Evolutionary conservation across 2,329 filamentous ascomycete species (phyloP).

Genomic region (Trichoderma harzianum): DNA sequence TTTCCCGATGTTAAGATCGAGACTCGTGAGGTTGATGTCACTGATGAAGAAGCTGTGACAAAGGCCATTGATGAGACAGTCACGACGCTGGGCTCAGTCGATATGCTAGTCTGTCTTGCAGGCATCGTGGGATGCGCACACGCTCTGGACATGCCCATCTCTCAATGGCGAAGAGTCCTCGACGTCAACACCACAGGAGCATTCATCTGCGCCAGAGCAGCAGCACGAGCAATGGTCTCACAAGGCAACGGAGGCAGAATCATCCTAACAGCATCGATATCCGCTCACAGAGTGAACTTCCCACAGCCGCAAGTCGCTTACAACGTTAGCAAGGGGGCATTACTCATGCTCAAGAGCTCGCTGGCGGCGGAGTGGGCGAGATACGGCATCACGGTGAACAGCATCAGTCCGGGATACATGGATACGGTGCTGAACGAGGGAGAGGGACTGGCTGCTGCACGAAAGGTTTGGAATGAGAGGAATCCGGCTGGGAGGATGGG

Average conservation of each 20-base stretch:
- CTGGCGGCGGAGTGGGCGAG: slow-evolving; percentile 71
- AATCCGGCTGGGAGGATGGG: slow-evolving; percentile 67
- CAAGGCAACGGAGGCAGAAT: slow-evolving; percentile 56
- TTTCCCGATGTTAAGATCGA: slow-evolving; percentile 23
- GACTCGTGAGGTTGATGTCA: slow-evolving; percentile 21
- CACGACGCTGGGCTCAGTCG: slow-evolving; percentile 21
- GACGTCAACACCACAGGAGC: slow-evolving; percentile 71
- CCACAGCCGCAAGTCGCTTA: slow-evolving; percentile 71
- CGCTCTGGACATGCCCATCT: slow-evolving; percentile 45
- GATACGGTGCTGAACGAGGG: slow-evolving; percentile 71
- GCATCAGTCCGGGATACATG: slow-evolving; percentile 72
- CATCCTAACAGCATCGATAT: slow-evolving; percentile 65
- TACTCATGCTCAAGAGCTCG: slow-evolving; percentile 60
- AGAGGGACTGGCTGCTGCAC: slow-evolving; percentile 50
- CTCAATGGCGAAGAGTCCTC: slow-evolving; percentile 58
- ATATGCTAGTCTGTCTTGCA: slow-evolving; percentile 39
- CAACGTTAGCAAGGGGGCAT: slow-evolving; percentile 67
- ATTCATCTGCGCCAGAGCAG: slow-evolving; percentile 68
- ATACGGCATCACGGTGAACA: slow-evolving; percentile 69
- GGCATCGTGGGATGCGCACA: slow-evolving; percentile 63
- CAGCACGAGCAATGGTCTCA: slow-evolving; percentile 50
- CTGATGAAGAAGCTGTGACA: slow-evolving; percentile 21
- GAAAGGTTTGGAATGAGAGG: slow-evolving; percentile 54
- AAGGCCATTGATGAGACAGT: slow-evolving; percentile 18
- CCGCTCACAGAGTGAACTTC: slow-evolving; percentile 65